These are phyloP conservation scores for Pichia paraexigua DNA, from an alignment of 805 yeast species.

Conservation along the genomic window DNA sequence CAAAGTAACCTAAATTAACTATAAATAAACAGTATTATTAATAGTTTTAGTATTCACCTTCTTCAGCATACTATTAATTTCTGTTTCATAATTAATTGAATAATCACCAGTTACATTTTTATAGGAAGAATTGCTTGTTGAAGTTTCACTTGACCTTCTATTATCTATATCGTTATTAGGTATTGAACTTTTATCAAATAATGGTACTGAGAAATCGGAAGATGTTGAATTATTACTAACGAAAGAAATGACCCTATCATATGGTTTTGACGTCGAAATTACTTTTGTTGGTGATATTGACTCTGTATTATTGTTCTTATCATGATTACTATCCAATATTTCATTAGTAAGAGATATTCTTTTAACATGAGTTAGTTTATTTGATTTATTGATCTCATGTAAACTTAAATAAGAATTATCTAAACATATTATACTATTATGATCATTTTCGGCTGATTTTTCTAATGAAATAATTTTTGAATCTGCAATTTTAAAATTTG, in stretches of 20 bases:
- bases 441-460: conserved; percentile 8
- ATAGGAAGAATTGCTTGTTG: neutral
- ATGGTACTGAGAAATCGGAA: neutral
- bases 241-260: neutral
- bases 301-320: neutral
- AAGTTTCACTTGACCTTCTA: neutral
- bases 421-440: conserved; percentile 38
- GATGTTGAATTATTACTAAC: neutral
- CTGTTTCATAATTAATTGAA: conserved; percentile 2
- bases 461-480: conserved; percentile 40
- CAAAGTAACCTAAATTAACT: neutral
- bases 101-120: conserved; percentile 2
- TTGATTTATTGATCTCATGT: conserved; percentile 25
- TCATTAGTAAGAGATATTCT: neutral
- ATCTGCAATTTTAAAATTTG: conserved; percentile 29
- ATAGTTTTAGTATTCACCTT: conserved; percentile 14
- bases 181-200: neutral
- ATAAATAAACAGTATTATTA: conserved; percentile 14
- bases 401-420: conserved; percentile 51
- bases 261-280: neutral
- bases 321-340: neutral
- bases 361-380: neutral
- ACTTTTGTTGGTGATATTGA: neutral
- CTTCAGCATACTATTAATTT: conserved; percentile 10
- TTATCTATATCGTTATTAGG: neutral